These are phyloP conservation scores for Lipomyces orientalis DNA, from an alignment of 805 yeast genomes.

Conservation along the genomic window DNA sequence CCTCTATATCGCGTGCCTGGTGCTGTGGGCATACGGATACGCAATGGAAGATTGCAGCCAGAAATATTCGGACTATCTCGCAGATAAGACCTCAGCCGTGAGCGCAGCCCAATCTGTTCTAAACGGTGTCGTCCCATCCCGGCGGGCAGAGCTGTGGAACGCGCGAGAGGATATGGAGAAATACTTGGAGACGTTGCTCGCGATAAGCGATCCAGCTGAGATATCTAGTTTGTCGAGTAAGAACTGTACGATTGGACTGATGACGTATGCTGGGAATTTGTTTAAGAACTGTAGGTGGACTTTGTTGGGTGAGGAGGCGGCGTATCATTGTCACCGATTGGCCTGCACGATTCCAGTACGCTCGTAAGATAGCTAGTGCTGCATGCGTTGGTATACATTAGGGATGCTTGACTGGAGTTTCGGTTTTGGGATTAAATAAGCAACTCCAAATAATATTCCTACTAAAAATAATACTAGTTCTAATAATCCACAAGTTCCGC, in stretches of 20 bases:
- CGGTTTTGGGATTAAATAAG: too few relatives aligned
- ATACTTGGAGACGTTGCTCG: constrained; percentile 26
- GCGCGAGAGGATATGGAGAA: constrained; percentile 32
- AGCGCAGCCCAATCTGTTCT: not conserved
- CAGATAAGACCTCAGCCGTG: not conserved
- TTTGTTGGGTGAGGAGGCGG: constrained; percentile 33
- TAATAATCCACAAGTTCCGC: too few relatives aligned
- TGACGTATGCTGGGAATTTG: constrained; percentile 28
- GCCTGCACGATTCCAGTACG: constrained; percentile 29
- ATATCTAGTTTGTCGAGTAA: constrained; percentile 21
- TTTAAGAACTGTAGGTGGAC: constrained; percentile 32
- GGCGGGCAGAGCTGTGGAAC: constrained; percentile 15
- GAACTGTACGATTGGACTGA: constrained; percentile 34
- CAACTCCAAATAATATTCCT: too few relatives aligned
- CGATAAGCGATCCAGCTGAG: constrained; percentile 22
- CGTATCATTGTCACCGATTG: constrained; percentile 27
- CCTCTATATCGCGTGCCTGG: constrained; percentile 39
- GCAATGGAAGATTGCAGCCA: constrained; percentile 26
- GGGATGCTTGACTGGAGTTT: too few relatives aligned
- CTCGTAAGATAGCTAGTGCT: not conserved
- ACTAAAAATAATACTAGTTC: too few relatives aligned
- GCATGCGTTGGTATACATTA: too few relatives aligned
- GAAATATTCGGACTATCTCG: constrained; percentile 17
- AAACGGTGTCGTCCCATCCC: not conserved
- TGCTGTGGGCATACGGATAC: constrained; percentile 42